phyloP scores from a whole-genome alignment of 257 asterid genomes.

The Pogostemon cablin region DNA sequence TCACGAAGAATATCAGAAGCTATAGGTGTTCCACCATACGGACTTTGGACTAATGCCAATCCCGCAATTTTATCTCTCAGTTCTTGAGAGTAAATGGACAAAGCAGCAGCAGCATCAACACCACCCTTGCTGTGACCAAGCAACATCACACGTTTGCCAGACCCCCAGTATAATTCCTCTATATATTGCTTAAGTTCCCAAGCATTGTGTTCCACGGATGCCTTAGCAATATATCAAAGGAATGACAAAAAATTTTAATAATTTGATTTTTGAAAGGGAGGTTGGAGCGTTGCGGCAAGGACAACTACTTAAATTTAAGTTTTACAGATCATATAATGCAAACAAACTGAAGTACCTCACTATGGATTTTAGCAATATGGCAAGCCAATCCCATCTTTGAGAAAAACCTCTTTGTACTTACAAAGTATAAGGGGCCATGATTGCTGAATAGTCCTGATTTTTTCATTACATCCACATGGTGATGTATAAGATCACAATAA shows the following conservation, averaged over 20 bases:
- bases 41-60: conserved; percentile 90
- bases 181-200: conserved; percentile 91
- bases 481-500: conserved; percentile 30
- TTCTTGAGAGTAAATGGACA: conserved; percentile 72
- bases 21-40: conserved; percentile 87
- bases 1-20: conserved; percentile 96
- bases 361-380: conserved; percentile 90
- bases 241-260: conserved; percentile 11
- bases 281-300: neutral
- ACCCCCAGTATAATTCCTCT: conserved; percentile 96
- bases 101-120: conserved; percentile 95
- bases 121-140: conserved; percentile 99
- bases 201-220: conserved; percentile 90
- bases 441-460: conserved; percentile 89
- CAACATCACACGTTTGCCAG: conserved; percentile 85
- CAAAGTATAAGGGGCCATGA: conserved; percentile 84
- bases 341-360: conserved; percentile 58
- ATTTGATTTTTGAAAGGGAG: conserved; percentile 9
- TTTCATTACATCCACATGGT: conserved; percentile 22
- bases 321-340: neutral
- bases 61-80: conserved; percentile 83
- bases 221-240: conserved; percentile 45
- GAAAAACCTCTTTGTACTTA: conserved; percentile 77
- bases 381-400: conserved; percentile 94
- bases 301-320: neutral